Conservation (phyloP, 345 rosid species). For the Rubroshorea leprosula region DNA sequence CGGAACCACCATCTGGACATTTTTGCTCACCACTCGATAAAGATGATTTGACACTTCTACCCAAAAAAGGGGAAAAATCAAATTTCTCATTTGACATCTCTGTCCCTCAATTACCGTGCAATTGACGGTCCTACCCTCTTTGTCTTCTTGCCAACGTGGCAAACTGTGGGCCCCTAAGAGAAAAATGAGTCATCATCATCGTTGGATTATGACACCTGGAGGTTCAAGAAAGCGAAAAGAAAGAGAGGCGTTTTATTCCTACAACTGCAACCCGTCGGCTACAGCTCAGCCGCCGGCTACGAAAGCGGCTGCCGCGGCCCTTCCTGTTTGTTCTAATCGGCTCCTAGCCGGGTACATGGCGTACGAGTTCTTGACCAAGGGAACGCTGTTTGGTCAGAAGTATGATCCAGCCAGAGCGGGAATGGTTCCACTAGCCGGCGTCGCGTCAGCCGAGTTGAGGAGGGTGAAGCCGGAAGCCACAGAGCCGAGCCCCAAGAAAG, state of each 20-base stretch:
- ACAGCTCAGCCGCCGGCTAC: conserved; percentile 17
- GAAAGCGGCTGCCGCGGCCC: conserved; percentile 1
- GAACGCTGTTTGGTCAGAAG: conserved; percentile 52
- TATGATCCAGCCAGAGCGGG: conserved; percentile 32
- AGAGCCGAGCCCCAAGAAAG: conserved; percentile 27
- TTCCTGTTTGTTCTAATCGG: conserved; percentile 26
- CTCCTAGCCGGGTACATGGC: conserved; percentile 74
- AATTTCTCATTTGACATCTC: conserved; percentile 19
- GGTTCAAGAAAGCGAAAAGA: conserved; percentile 53
- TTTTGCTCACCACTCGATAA: conserved; percentile 11
- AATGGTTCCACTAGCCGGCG: conserved; percentile 15
- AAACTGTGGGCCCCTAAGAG: not conserved
- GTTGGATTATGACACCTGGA: conserved; percentile 29
- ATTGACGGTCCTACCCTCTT: conserved; percentile 15
- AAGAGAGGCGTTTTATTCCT: conserved; percentile 25
- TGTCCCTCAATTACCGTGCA: conserved; percentile 10
- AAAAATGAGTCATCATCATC: conserved; percentile 41
- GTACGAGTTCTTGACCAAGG: conserved; percentile 52
- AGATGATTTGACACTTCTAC: conserved; percentile 16
- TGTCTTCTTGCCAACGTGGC: conserved; percentile 18
- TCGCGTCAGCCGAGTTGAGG: conserved; percentile 17
- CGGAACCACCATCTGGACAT: conserved; percentile 6
- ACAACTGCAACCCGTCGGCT: conserved; percentile 9
- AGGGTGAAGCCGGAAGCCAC: conserved; percentile 10
- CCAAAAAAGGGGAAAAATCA: not conserved